Percentiles rank a stretch among this genome's conserved stretches.
phyloP scores from a whole-genome alignment of 768 basidiomycete species.

The Termitomyces titanicus region DNA sequence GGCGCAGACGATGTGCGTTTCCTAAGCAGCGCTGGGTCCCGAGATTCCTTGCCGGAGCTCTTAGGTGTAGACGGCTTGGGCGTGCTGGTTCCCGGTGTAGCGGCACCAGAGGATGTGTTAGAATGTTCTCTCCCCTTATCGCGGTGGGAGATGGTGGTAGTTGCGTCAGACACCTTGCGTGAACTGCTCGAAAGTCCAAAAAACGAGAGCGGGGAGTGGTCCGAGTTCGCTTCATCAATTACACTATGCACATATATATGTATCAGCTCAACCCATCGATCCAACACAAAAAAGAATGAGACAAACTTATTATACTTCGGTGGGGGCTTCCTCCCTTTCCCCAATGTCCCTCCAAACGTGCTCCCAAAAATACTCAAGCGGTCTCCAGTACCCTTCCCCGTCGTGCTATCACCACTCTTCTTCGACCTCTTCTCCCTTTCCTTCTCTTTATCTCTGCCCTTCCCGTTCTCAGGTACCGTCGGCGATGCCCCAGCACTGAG shows the following conservation, averaged over 20 bases:
- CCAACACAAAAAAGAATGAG: conserved; percentile 5
- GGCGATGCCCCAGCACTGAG: conserved; percentile 21
- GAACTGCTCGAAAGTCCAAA: conserved; percentile 41
- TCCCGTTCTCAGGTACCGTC: conserved; percentile 13
- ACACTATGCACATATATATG: conserved; percentile 19
- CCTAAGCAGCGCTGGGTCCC: conserved; percentile 41
- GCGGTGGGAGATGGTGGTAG: conserved; percentile 24
- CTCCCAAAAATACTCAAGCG: conserved; percentile 83
- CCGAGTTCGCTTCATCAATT: conserved; percentile 23
- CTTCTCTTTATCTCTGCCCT: conserved; percentile 18
- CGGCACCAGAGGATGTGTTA: conserved; percentile 13
- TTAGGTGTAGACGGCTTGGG: conserved; percentile 2
- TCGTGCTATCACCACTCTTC: conserved; percentile 35
- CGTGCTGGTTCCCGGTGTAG: conserved; percentile 22
- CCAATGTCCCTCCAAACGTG: conserved; percentile 54
- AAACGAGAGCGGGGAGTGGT: conserved; percentile 38
- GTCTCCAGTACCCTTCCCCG: conserved; percentile 47
- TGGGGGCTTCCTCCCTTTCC: conserved; percentile 76
- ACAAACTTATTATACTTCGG: conserved; percentile 68
- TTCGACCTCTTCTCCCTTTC: conserved; percentile 21
- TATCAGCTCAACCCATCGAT: neutral
- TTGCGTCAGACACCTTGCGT: conserved; percentile 34
- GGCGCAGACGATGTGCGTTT: conserved; percentile 50
- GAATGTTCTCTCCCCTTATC: conserved; percentile 15
- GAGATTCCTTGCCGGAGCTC: conserved; percentile 22